Evolutionary conservation across 1,284 basidiomycete species (phyloP).

Genomic region (Golubevia pallescens): DNA sequence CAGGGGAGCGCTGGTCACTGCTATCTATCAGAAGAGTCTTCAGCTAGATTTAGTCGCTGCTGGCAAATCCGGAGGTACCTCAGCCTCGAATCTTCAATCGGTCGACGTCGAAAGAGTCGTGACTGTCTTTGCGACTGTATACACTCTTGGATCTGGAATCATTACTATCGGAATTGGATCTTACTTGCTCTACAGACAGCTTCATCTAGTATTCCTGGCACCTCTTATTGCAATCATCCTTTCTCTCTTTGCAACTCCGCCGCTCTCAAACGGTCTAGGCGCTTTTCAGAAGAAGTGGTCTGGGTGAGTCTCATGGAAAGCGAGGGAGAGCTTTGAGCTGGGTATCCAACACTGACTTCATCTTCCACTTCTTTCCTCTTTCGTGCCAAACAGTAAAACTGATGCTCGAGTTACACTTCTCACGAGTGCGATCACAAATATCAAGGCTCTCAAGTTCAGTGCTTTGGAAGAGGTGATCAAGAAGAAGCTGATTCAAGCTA

Average conservation of each 20-base stretch:
- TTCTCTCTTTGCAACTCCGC: constrained; percentile 22
- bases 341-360: too few species aligned
- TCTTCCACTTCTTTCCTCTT: too few species aligned
- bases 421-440: constrained; percentile 20
- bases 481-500: constrained; percentile 19
- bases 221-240: constrained; percentile 21
- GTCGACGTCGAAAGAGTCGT: constrained; percentile 42
- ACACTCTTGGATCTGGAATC: constrained; percentile 26
- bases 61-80: constrained; percentile 26
- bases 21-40: constrained; percentile 36
- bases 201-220: constrained; percentile 34
- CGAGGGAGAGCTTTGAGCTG: too few species aligned
- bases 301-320: too few species aligned
- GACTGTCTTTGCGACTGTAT: not conserved
- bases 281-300: constrained; percentile 28
- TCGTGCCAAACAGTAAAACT: too few species aligned
- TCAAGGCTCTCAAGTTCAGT: constrained; percentile 40
- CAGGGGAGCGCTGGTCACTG: constrained; percentile 33
- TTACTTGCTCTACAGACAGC: constrained; percentile 30
- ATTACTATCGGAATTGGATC: constrained; percentile 28
- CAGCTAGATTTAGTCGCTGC: constrained; percentile 29
- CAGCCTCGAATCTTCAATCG: constrained; percentile 43
- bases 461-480: constrained; percentile 34
- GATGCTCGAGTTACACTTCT: constrained; percentile 37
- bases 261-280: constrained; percentile 22